Evolutionary conservation across 75 land plant species (phyloP).

Genomic region (Pinus taeda): DNA sequence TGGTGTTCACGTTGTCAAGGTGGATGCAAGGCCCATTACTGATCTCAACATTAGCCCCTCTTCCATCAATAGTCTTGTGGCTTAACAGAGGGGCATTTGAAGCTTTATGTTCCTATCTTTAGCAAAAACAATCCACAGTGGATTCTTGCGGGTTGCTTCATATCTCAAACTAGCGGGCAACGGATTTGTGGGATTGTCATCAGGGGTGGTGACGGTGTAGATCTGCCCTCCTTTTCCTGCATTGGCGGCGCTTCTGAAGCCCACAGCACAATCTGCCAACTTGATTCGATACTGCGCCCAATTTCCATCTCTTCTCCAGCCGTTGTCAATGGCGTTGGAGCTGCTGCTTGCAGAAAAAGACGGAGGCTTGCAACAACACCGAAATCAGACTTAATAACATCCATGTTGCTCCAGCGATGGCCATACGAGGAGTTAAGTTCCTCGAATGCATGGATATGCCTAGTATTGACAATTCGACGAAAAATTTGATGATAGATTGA

Average conservation of each 20-base stretch:
- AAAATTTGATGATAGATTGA: too few species aligned
- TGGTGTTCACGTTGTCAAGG: too few species aligned
- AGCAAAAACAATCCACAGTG: constrained; percentile 75
- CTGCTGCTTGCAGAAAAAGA: not conserved
- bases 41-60: constrained; percentile 57
- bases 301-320: too few species aligned
- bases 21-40: constrained; percentile 13
- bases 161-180: constrained; percentile 58
- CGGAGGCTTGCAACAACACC: too few species aligned
- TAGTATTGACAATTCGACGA: too few species aligned
- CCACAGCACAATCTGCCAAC: constrained; percentile 26
- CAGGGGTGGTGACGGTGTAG: constrained; percentile 13
- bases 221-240: constrained; percentile 4
- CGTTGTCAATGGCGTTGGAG: constrained; percentile 1
- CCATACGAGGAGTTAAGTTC: too few species aligned
- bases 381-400: too few species aligned
- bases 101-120: constrained; percentile 10
- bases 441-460: too few species aligned
- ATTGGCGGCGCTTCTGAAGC: constrained; percentile 13
- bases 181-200: constrained; percentile 44
- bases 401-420: too few species aligned
- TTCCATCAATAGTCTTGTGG: constrained; percentile 71
- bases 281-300: constrained; percentile 13
- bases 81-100: constrained; percentile 55
- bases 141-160: constrained; percentile 38